Evolutionary conservation across 106 monocot genomes (phyloP), one percentile per base, ranked within the genome.

Genomic region (Dioscorea zingiberensis): DNA sequence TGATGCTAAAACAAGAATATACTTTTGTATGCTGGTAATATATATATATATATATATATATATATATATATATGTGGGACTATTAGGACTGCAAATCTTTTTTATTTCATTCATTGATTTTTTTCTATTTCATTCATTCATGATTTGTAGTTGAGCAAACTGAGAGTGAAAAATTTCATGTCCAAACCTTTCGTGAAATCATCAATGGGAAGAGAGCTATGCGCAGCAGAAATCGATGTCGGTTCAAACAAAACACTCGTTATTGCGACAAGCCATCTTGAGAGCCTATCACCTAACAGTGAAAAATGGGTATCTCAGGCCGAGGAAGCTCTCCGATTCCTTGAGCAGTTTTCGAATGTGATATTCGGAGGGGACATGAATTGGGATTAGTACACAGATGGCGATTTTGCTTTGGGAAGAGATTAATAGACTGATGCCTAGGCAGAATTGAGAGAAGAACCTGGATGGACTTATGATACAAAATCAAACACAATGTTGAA

Each of bases 351-450:
- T n/a, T n/a, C n/a, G n/a, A n/a, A n/a, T n/a, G n/a, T n/a, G n/a
- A n/a, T n/a, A n/a, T n/a, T n/a, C n/a, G n/a, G n/a, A n/a, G n/a
- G n/a, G n/a, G n/a, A n/a, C n/a, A n/a, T n/a, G n/a, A n/a, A n/a
- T n/a, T n/a, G n/a, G n/a, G n/a, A n/a, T n/a, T n/a, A 83, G 27
- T 8, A 25, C 1, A 0, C 1, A 1, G 78, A 78, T 23, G 74
- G 70, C 2, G 25, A n/a, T 5, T 71, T 74, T n/a, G 74, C 83
- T 27, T 54, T 78, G 12, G 21, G 18, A 3, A 27, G 21, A 11
- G 48, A 23, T 3, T n/a, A n/a, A n/a, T 89, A 82, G 89, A 49
- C 67, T 18, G 89, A 85, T 60, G 79, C 85, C 2, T 82, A 81
- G 88, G 25, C 62, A 7, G 28, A 51, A 24, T 63, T 89, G 1